A percentile compares a stretch with the other conserved stretches of the same genome.
Conservation (phyloP, 306 rosid genomes). For the Sesbania bispinosa region DNA sequence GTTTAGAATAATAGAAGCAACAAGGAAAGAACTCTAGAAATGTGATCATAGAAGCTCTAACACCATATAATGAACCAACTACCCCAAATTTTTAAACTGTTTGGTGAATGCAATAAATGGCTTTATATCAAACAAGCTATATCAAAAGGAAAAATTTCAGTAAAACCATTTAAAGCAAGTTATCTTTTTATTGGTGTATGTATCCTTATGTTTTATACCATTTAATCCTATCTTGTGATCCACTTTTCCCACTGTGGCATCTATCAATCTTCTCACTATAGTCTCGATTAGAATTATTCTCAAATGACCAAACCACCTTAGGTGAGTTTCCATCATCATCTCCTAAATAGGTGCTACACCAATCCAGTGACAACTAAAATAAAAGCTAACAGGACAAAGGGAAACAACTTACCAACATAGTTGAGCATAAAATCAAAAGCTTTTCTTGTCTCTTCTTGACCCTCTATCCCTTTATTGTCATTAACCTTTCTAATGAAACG, state of each 20-base stretch:
- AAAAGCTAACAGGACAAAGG: constrained; percentile 2
- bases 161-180: neutral
- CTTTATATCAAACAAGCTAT: neutral
- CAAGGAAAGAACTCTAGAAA: neutral
- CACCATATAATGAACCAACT: neutral
- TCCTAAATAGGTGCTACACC: constrained; percentile 10
- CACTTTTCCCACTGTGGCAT: neutral
- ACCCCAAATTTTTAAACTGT: neutral
- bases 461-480: constrained; percentile 84
- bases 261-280: neutral
- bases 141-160: neutral
- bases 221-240: neutral
- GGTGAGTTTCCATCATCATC: neutral
- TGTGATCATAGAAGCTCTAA: neutral
- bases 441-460: constrained; percentile 98
- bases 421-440: constrained; percentile 96
- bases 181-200: neutral
- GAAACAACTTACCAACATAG: constrained; percentile 68
- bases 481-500: constrained; percentile 85
- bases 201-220: neutral
- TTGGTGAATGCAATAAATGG: neutral
- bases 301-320: neutral
- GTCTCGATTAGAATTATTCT: neutral
- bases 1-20: neutral
- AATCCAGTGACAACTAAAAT: neutral